Evolutionary conservation across 441 rosid species (phyloP).

Genomic region (Pelargonium exstipulatum): DNA sequence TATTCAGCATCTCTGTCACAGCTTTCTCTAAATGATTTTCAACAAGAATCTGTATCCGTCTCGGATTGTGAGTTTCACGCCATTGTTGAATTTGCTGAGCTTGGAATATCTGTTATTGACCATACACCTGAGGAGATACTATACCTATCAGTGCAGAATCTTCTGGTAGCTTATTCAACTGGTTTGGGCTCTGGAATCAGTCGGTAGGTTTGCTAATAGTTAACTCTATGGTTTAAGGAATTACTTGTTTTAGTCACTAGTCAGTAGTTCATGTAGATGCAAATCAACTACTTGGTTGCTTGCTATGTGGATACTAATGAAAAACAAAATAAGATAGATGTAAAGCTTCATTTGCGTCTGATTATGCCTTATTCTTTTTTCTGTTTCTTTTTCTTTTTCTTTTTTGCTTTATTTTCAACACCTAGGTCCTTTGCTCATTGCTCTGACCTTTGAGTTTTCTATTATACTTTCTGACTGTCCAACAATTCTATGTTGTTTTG

Average conservation of each 20-base stretch:
- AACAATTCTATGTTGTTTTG: background rate
- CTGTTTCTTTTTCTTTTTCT: too few species aligned
- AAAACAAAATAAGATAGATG: background rate
- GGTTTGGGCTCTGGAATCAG: constrained; percentile 91
- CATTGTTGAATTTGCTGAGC: constrained; percentile 80
- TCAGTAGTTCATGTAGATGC: background rate
- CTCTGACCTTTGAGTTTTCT: background rate
- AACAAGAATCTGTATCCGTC: constrained; percentile 38
- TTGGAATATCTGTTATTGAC: constrained; percentile 84
- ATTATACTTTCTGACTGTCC: background rate
- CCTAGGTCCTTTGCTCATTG: background rate
- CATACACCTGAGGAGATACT: constrained; percentile 94
- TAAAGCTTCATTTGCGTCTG: background rate
- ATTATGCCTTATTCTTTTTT: background rate
- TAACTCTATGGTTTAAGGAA: background rate
- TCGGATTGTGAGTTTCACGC: constrained; percentile 79
- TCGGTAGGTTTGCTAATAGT: constrained; percentile 40
- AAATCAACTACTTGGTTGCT: background rate
- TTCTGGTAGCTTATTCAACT: constrained; percentile 76
- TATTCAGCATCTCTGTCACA: constrained; percentile 39
- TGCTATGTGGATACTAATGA: background rate
- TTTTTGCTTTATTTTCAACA: too few species aligned
- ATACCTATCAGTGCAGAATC: constrained; percentile 80
- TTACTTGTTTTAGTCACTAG: background rate
- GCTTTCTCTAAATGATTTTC: constrained; percentile 41